These are phyloP conservation scores for Chlamydomonas sphaeroides DNA, from an alignment of 139 green algal genomes.

Conservation along the genomic window DNA sequence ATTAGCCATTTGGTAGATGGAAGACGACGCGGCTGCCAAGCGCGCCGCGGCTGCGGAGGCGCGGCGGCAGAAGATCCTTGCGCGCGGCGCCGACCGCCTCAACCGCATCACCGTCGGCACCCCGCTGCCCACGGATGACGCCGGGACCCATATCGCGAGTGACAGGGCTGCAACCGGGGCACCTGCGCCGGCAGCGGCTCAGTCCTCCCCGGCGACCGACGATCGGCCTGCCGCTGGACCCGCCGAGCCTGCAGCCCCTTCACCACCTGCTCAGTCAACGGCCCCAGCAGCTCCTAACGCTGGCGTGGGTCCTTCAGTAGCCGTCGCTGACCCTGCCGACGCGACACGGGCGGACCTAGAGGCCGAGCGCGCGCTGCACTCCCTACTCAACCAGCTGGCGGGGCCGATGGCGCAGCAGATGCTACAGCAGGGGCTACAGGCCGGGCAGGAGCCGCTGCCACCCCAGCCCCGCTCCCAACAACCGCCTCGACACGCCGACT, in stretches of 20 bases:
- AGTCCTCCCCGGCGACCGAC: background rate
- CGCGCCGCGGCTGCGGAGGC: constrained; percentile 21
- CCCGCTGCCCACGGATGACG: background rate
- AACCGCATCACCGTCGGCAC: constrained; percentile 23
- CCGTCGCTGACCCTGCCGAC: background rate
- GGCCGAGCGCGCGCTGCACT: constrained; percentile 16
- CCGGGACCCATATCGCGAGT: background rate
- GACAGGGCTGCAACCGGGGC: background rate
- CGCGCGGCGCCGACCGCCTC: constrained; percentile 5
- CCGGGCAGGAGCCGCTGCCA: no score
- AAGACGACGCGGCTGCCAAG: constrained; percentile 13
- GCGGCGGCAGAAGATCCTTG: constrained; percentile 30
- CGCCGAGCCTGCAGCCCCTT: background rate
- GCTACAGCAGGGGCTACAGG: background rate
- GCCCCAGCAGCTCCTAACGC: background rate
- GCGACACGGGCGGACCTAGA: background rate
- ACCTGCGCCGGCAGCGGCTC: background rate
- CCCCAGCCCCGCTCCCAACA: background rate
- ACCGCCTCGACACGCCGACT: background rate
- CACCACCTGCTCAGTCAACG: background rate
- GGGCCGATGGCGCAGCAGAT: no score
- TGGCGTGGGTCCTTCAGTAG: no score
- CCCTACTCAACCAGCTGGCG: constrained; percentile 10
- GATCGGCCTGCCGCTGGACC: background rate
- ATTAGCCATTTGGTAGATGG: no score